These are phyloP conservation scores for Aspergillus latus DNA, from an alignment of 2,329 filamentous ascomycete species.

Conservation along the genomic window DNA sequence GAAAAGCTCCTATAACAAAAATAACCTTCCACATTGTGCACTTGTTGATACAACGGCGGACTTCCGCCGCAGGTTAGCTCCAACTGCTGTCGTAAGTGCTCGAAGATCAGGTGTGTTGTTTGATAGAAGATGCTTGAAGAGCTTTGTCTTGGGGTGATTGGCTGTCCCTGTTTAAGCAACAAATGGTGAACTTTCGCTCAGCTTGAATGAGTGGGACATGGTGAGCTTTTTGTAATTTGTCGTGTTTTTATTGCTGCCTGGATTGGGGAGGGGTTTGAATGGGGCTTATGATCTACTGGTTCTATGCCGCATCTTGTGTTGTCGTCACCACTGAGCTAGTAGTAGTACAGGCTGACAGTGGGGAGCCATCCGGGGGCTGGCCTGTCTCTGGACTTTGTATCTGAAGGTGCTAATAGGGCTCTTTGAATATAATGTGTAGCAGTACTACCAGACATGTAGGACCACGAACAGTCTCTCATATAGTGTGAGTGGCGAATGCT, in stretches of 20 bases:
- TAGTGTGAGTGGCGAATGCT: neutral
- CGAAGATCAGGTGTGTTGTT: too few relatives aligned
- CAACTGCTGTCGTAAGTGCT: neutral
- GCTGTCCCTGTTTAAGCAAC: neutral
- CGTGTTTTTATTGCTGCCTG: slow-evolving; percentile 1
- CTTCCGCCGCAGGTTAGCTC: neutral
- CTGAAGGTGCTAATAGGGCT: neutral
- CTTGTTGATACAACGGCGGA: neutral
- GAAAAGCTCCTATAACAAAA: slow-evolving; percentile 15
- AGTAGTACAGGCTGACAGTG: neutral
- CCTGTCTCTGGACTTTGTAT: neutral
- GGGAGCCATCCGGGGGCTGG: neutral
- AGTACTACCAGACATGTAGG: too few relatives aligned
- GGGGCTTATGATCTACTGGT: neutral
- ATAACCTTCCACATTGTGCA: slow-evolving; percentile 14
- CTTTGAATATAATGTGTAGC: neutral
- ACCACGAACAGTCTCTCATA: neutral
- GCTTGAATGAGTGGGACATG: neutral
- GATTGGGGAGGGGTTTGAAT: neutral
- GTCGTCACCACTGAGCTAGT: slow-evolving; percentile 13
- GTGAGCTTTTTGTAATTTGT: slow-evolving; percentile 5
- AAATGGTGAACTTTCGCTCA: neutral
- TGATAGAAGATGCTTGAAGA: neutral
- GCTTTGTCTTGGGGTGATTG: neutral
- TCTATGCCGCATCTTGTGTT: slow-evolving; percentile 6